Evolutionary conservation across 2,329 filamentous ascomycete species (phyloP), one percentile per base, ranked within the genome.

Genomic region (Exophiala bonariae): DNA sequence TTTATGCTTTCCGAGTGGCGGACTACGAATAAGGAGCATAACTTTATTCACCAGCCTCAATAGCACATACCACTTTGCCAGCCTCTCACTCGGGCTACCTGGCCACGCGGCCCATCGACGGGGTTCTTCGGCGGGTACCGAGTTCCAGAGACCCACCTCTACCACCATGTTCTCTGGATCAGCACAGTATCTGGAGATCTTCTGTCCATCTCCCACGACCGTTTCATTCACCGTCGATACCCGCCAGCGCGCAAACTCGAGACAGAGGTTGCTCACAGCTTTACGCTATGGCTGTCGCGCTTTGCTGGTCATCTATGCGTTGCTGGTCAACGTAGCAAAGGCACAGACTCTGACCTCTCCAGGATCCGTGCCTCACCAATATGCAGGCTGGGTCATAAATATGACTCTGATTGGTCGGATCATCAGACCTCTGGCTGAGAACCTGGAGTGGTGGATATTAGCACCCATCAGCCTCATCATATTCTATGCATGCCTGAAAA

Each of bases 221-320:
- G 84, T 88, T 64, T 86, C 88, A 57, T 97, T 92, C 76, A 95
- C 87, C 22, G 88, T 96, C 46, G 93, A 91, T 28, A 96, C 91
- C 48, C 81, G 83, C 35, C 82, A 87, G 10, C 62, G 67, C 10
- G 69, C 68, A 28, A 66, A 65, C 8, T 77, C 72, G 13, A 60
- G 77, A 23, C 61, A 74, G 11, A 31, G 17, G 13, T 70, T 74
- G 37, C 56, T 71, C 4, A 73, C 71, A 56, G 65, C 67, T 50
- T 45, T 75, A 23, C 64, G 71, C 34, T 57, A 79, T 39, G 50
- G 76, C 4, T 47, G 75, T 3, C 73, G 78, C 14, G 53, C 74
- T 2, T 3, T 74, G 2, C 49, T 76, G 2, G 74, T 73, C 23
- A 36, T 69, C 13, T 61, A 64, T 17, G 66, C 75, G 0, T 44